Conservation (phyloP, 306 rosid genomes). For the Acacia melanoxylon region DNA sequence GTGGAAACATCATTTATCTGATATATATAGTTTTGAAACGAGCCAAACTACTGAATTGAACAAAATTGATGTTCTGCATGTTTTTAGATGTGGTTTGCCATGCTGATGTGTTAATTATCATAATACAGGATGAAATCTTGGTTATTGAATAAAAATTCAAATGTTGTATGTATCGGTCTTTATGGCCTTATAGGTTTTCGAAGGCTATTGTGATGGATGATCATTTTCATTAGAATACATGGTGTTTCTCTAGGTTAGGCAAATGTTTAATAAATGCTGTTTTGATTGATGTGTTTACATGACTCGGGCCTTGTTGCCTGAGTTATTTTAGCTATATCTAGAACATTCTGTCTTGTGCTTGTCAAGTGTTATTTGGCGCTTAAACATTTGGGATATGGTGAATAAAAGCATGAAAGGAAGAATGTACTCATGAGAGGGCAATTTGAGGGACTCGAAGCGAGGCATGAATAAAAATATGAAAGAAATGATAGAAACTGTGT, state of each 20-base stretch:
- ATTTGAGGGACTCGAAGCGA: not conserved
- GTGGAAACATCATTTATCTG: not conserved
- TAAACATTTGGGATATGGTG: not conserved
- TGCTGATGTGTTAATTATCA: not conserved
- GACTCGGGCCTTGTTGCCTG: conserved; percentile 10
- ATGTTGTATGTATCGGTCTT: not conserved
- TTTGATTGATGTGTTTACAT: conserved; percentile 13
- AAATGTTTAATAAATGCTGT: not conserved
- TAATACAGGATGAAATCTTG: not conserved
- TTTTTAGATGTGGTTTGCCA: not conserved
- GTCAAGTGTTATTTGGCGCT: not conserved
- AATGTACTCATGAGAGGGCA: not conserved
- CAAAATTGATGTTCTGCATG: not conserved
- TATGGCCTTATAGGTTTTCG: not conserved
- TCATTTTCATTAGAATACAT: not conserved
- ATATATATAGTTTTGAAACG: not conserved
- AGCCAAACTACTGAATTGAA: not conserved
- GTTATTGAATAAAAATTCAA: not conserved
- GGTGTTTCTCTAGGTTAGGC: not conserved
- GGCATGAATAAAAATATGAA: not conserved
- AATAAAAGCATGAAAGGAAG: not conserved
- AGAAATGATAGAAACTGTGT: not conserved
- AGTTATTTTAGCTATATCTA: not conserved
- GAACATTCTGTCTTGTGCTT: not conserved
- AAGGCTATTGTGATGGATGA: conserved; percentile 6